Conservation (phyloP, 202 grass and related monocot species). For the Carex arenaria region DNA sequence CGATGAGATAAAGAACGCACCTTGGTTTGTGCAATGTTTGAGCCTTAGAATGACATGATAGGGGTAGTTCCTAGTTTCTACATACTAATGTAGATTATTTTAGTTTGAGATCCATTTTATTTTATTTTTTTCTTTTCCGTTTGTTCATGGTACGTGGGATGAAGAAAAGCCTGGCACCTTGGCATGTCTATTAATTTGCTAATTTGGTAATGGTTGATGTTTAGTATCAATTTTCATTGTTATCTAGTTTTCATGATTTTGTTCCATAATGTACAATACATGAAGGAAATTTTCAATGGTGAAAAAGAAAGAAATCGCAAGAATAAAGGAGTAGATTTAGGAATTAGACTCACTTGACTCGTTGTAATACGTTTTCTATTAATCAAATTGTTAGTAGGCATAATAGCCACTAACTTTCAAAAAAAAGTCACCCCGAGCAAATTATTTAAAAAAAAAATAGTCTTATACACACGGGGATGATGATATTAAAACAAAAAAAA, state of each 20-base stretch:
- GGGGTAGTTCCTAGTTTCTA: not conserved
- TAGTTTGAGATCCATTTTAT: not conserved
- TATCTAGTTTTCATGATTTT: not conserved
- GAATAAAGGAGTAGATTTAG: too few species aligned
- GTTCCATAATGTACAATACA: not conserved
- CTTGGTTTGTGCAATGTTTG: constrained; percentile 40
- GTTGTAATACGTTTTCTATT: too few species aligned
- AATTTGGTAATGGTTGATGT: constrained; percentile 16
- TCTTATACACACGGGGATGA: too few species aligned
- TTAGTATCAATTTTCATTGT: not conserved
- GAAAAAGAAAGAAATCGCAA: not conserved
- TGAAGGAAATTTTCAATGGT: not conserved
- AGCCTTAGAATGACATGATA: constrained; percentile 48
- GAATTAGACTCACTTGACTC: too few species aligned
- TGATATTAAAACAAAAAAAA: too few species aligned
- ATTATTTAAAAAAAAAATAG: too few species aligned
- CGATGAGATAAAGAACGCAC: constrained; percentile 30
- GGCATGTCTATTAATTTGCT: constrained; percentile 13
- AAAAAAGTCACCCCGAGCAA: too few species aligned
- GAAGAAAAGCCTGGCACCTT: not conserved
- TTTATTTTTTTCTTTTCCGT: not conserved
- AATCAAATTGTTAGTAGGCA: too few species aligned
- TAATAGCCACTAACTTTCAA: too few species aligned
- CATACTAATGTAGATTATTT: not conserved
- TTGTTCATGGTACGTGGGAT: not conserved